phyloP scores from a whole-genome alignment of 208 protist genomes.

The Lotmaria passim region DNA sequence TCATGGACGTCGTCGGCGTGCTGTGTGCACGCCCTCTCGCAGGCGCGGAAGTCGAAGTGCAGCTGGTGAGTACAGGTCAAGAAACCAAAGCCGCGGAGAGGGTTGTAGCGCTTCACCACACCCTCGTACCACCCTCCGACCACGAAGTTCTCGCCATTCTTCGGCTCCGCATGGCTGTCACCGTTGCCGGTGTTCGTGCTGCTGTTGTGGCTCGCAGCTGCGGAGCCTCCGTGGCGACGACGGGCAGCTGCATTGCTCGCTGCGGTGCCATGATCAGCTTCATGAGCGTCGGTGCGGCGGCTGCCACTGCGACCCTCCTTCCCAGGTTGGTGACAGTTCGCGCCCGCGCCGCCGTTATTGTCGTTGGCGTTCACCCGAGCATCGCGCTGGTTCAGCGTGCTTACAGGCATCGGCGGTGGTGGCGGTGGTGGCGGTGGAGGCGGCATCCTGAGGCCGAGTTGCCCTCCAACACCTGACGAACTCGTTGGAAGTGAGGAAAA shows the following conservation, averaged over 20 bases:
- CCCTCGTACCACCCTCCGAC: conserved; percentile 66
- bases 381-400: background rate
- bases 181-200: conserved; percentile 8
- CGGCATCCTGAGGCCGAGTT: no score
- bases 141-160: conserved; percentile 53
- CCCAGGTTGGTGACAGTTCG: no score
- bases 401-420: background rate
- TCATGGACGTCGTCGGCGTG: conserved; percentile 23
- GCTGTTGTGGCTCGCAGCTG: background rate
- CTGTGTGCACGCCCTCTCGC: conserved; percentile 28
- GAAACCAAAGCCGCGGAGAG: conserved; percentile 74
- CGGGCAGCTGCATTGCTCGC: background rate
- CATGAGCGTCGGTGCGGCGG: no score
- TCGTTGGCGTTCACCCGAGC: background rate
- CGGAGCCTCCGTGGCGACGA: background rate
- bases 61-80: conserved; percentile 60
- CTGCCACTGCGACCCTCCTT: background rate
- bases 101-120: conserved; percentile 79
- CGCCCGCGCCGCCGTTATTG: background rate
- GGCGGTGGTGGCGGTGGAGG: background rate
- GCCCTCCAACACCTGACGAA: no score
- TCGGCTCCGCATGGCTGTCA: background rate
- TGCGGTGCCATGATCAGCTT: no score
- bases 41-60: conserved; percentile 20
- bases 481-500: background rate